Base-by-base conservation (phyloP, 345 rosid genomes). In the Hibiscus tridactylites region DNA sequence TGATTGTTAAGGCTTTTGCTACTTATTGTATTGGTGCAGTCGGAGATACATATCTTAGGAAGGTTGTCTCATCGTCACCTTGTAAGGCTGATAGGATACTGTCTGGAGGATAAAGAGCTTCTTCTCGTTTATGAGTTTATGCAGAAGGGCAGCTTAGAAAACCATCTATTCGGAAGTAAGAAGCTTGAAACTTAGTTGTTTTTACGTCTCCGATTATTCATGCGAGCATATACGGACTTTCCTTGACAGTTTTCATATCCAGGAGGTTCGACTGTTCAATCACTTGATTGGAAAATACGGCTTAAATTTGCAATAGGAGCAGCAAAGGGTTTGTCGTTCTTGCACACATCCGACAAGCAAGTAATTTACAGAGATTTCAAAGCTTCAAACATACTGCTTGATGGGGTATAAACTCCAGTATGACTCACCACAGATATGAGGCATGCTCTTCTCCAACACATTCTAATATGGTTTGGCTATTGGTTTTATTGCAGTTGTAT, bases 121-220 rank as follows among this genome's bases (percentile, higher is more conserved):
- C 98, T 94, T 72, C 89, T 94, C 0, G 87, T 87, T 42, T 91
- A 93, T 26, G 98, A 93, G 74, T 93, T 82, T 69, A 90, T 91
- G 98, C 97, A 90, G 68, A 94, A 86, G 75, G 98, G 98, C 37
- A 94, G 98, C 85, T 81, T 94, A 81, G 98, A 91, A 77, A 86
- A 94, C 79, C 98, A 94, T 78, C 78, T 94, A 28, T 94, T 94
- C 56, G 88, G 97, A 82, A 85, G 91, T 85, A 85, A 82, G 88
- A 8, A 61, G 71, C 75, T 70, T 56, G 4, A 4, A 71, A 31
- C 49, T 54, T 65, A 15, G 33, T 19, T 33, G 2, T 42, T 42
- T 66, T 54, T 7, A 5, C 33, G n/a, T 46, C 6, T 31, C 58
- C 46, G 17, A 37, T 15, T 3, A 0, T 9, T 66, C 62, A 3